Conservation (phyloP, 306 rosid species). For the Cucurbita argyrosperma region DNA sequence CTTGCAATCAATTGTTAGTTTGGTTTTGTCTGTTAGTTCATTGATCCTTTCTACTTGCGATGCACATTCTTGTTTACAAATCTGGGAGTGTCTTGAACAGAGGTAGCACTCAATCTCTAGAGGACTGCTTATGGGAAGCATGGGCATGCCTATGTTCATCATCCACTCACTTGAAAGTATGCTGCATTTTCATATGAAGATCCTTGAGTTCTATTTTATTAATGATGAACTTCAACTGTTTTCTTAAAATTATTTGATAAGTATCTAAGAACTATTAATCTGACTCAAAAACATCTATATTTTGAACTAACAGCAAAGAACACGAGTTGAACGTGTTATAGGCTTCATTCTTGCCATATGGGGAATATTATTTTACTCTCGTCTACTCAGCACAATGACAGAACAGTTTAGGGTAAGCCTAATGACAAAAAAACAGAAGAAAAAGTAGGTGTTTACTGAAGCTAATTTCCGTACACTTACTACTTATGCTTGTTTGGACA, state of each 20-base stretch:
- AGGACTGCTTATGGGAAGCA: slow-evolving; percentile 98
- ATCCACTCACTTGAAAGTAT: slow-evolving; percentile 74
- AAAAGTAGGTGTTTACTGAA: not conserved
- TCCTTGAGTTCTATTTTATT: not conserved
- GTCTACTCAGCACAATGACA: slow-evolving; percentile 82
- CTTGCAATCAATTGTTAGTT: not conserved
- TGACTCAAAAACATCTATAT: not conserved
- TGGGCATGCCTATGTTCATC: slow-evolving; percentile 94
- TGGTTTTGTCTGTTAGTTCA: not conserved
- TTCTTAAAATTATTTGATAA: not conserved
- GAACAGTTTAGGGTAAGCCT: slow-evolving; percentile 89
- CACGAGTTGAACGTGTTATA: slow-evolving; percentile 83
- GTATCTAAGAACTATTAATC: not conserved
- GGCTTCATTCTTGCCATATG: slow-evolving; percentile 92
- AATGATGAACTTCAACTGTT: not conserved
- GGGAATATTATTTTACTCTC: slow-evolving; percentile 90
- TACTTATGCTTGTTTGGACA: slow-evolving; percentile 24
- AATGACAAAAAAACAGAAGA: not conserved
- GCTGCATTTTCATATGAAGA: slow-evolving; percentile 10
- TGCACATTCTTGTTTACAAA: slow-evolving; percentile 21
- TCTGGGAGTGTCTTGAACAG: slow-evolving; percentile 23
- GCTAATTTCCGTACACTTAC: not conserved
- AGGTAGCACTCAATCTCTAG: slow-evolving; percentile 47
- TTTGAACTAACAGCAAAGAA: slow-evolving; percentile 38
- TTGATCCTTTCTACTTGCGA: slow-evolving; percentile 6